These are phyloP conservation scores for Dendrobium catenatum DNA, from an alignment of 106 monocot species.

Conservation along the genomic window DNA sequence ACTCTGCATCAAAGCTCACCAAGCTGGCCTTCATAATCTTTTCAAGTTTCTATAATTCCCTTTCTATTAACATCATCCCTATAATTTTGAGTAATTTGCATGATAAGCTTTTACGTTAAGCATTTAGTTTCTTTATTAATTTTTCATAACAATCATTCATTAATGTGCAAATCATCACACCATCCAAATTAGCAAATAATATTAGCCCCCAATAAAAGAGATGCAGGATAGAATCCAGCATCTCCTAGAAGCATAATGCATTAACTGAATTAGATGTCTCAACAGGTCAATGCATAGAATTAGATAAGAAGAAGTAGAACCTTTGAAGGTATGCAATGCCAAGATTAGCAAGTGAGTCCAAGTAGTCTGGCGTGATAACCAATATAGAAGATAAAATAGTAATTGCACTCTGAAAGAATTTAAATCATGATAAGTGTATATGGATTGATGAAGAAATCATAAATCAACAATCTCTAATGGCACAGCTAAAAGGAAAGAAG, in stretches of 20 bases:
- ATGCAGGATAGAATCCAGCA: not conserved
- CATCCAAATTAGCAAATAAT: not conserved
- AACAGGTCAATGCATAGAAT: not conserved
- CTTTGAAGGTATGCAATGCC: constrained; percentile 91
- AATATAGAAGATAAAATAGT: constrained; percentile 73
- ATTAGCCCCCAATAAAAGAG: not conserved
- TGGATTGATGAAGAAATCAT: not conserved
- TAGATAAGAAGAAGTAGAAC: constrained; percentile 18
- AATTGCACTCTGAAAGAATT: constrained; percentile 73
- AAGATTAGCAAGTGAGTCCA: constrained; percentile 94
- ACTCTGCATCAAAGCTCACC: too few relatives aligned
- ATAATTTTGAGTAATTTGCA: too few relatives aligned
- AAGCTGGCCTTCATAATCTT: too few relatives aligned
- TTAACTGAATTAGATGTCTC: not conserved
- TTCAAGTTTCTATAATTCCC: too few relatives aligned
- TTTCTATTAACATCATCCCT: too few relatives aligned
- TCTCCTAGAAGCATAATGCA: not conserved
- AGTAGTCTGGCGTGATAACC: constrained; percentile 54
- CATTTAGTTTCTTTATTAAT: too few relatives aligned
- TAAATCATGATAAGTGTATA: constrained; percentile 10
- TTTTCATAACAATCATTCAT: too few relatives aligned
- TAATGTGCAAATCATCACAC: too few relatives aligned
- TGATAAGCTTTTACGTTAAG: too few relatives aligned
- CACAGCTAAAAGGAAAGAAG: not conserved
- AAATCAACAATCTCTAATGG: not conserved